These are phyloP conservation scores for Polyplosphaeria fusca DNA, from an alignment of 495 filamentous ascomycete genomes.

Conservation along the genomic window DNA sequence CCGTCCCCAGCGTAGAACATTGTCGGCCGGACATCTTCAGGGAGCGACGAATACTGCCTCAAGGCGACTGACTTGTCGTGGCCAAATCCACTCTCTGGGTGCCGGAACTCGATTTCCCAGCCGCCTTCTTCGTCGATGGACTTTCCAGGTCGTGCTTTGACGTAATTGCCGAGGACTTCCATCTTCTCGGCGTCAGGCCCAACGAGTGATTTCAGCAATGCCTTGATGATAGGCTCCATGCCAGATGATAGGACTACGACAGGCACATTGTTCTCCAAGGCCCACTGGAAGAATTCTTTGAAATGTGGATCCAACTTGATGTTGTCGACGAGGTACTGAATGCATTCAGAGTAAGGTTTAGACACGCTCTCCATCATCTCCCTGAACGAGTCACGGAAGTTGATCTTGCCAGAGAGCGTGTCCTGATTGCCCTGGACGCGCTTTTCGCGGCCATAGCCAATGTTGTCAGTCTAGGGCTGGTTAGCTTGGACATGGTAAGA, in stretches of 20 bases:
- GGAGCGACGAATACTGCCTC: conserved; percentile 71
- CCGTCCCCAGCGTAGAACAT: conserved; percentile 91
- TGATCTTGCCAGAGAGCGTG: conserved; percentile 61
- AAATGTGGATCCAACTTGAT: conserved; percentile 87
- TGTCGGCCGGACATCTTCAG: conserved; percentile 62
- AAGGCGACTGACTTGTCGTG: conserved; percentile 93
- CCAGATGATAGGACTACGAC: conserved; percentile 87
- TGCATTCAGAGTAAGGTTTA: conserved; percentile 75
- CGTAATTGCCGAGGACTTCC: conserved; percentile 81
- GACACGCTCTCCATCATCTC: conserved; percentile 82
- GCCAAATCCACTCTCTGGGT: conserved; percentile 60
- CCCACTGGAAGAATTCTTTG: conserved; percentile 80
- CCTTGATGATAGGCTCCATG: conserved; percentile 88
- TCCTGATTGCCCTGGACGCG: conserved; percentile 66
- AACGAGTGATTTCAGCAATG: conserved; percentile 72
- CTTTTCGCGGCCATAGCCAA: conserved; percentile 69
- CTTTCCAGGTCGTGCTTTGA: conserved; percentile 63
- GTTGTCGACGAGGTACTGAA: conserved; percentile 68
- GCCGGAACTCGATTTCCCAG: conserved; percentile 73
- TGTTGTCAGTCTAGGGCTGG: conserved; percentile 88
- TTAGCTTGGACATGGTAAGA: too few species aligned
- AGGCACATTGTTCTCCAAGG: conserved; percentile 74
- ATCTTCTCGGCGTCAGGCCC: conserved; percentile 70
- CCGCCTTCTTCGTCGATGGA: conserved; percentile 72
- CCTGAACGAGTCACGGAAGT: conserved; percentile 80